Percentiles rank a stretch among this genome's conserved stretches.
Conservation (phyloP, 2,329 filamentous ascomycete species). For the Decorospora gaudefroyi region DNA sequence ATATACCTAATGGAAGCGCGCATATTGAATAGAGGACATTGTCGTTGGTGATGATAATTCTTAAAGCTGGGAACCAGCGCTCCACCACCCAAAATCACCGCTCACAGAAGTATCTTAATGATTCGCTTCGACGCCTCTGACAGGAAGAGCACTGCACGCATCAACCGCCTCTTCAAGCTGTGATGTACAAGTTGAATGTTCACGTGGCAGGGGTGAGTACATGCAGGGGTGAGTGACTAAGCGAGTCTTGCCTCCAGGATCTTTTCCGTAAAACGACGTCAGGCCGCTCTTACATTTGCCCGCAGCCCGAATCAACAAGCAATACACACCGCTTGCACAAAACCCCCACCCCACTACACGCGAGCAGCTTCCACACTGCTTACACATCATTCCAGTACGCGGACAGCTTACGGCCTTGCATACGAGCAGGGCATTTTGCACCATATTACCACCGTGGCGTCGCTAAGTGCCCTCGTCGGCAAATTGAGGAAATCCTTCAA, state of each 20-base stretch:
- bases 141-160: no score
- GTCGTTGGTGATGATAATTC: neutral
- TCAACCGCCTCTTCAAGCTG: no score
- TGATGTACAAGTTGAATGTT: no score
- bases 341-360: slow-evolving; percentile 29
- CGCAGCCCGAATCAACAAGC: slow-evolving; percentile 15
- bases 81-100: no score
- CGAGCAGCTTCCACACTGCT: slow-evolving; percentile 17
- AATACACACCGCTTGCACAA: slow-evolving; percentile 16
- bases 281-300: slow-evolving; percentile 27
- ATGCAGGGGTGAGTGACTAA: slow-evolving; percentile 17
- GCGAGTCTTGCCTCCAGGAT: slow-evolving; percentile 15
- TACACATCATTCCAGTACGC: slow-evolving; percentile 24
- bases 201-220: no score
- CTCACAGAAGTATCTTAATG: no score
- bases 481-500: slow-evolving; percentile 46
- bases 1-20: slow-evolving; percentile 20
- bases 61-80: no score
- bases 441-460: slow-evolving; percentile 43
- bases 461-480: slow-evolving; percentile 38
- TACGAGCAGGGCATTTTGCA: slow-evolving; percentile 18
- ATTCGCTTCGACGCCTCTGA: no score
- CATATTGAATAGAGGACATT: neutral
- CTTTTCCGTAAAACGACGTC: slow-evolving; percentile 23
- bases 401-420: slow-evolving; percentile 20